Percentiles rank a stretch among this genome's conserved stretches.
Conservation (phyloP, 2,329 filamentous ascomycete genomes). For the Lomentospora prolificans region DNA sequence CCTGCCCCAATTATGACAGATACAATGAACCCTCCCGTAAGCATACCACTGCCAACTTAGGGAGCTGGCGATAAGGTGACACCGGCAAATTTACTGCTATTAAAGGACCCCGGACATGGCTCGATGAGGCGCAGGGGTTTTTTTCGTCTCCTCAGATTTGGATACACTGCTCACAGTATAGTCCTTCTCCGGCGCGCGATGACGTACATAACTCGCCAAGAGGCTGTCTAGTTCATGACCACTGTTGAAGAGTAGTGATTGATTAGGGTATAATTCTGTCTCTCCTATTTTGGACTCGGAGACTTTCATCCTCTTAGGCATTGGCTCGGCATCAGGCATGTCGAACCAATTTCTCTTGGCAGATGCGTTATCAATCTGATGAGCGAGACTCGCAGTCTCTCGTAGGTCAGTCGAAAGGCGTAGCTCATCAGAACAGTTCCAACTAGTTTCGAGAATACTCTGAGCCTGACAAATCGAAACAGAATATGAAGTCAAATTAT, state of each 20-base stretch:
- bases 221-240: constrained; percentile 8
- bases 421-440: too few species aligned
- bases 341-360: background rate
- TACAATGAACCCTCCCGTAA: constrained; percentile 5
- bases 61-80: background rate
- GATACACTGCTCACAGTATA: background rate
- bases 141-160: too few species aligned
- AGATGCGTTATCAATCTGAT: background rate
- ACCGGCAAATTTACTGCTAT: too few species aligned
- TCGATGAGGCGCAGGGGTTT: too few species aligned
- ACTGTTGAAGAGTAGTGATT: background rate
- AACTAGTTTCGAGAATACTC: too few species aligned
- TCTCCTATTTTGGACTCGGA: background rate
- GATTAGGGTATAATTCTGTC: background rate
- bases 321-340: background rate
- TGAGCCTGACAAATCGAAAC: too few species aligned
- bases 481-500: background rate
- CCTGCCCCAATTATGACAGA: constrained; percentile 7
- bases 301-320: background rate
- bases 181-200: background rate
- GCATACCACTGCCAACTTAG: background rate
- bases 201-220: background rate
- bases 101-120: too few species aligned
- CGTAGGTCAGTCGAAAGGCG: too few species aligned
- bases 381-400: background rate